Base-by-base conservation (phyloP, 352 stramenopile species). In the Elongisporangium prolatum region DNA sequence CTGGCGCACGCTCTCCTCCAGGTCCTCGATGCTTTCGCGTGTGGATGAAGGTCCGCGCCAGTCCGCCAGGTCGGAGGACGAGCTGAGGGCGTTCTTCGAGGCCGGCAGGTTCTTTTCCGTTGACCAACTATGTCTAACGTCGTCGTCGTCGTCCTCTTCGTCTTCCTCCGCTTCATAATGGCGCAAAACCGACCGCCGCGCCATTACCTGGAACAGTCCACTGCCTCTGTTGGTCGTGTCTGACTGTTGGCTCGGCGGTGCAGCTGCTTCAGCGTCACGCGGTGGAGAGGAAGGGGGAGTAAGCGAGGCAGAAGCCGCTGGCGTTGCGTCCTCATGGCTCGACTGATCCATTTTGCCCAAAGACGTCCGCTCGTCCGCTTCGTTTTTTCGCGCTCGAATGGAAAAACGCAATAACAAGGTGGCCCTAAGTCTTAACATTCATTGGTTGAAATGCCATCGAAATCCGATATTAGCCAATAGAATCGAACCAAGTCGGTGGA, bases 1-100 rank as follows among this genome's bases (percentile, higher is more conserved):
- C 44, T 69, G 73, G 3, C 69, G 63, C 8, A 91, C 75, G 50
- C 64, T 83, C 7, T 63, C 65, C 50, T 88, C 81, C n/a, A 88
- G 64, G 40, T 77, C 67, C 11, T 70, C 68, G 47, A 68, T 72
- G 34, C 34, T 44, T 13, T 44, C 34, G 34, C 34, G 34, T 4
- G 34, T 44, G 34, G 34, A 44, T 13, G 34, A 9, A 13, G 34
- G 34, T 13, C 34, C 34, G 34, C 34, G 34, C 34, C 34, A 44
- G 34, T 44, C 34, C 34, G 34, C 34, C 34, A 44, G 34, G 34
- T 17, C 34, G 2, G 34, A 44, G 34, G 34, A 44, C 10, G 34
- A 44, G 34, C 34, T 44, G 34, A 44, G 17, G 34, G 17, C 34
- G 11, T 44, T 2, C 1, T 13, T 44, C 10, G 34, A 44, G 34